These are phyloP conservation scores for Papiliotrema nemorosa DNA, from an alignment of 1,284 basidiomycete genomes.

Conservation along the genomic window DNA sequence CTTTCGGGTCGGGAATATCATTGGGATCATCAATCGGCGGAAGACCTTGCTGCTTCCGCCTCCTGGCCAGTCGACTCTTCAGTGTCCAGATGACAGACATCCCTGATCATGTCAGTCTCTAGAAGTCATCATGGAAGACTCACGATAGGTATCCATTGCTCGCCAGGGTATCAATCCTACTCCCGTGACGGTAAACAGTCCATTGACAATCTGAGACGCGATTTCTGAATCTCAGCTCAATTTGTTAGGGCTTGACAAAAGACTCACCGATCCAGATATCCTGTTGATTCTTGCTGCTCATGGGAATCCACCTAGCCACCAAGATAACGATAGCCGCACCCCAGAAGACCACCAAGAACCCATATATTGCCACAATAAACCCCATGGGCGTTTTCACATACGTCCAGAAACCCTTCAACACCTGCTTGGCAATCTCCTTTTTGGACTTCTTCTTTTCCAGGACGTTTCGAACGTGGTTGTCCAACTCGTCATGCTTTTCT, in stretches of 20 bases:
- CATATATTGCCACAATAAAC: constrained; percentile 69
- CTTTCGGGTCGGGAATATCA: constrained; percentile 70
- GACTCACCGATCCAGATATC: constrained; percentile 43
- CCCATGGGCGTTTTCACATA: constrained; percentile 74
- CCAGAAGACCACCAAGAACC: constrained; percentile 73
- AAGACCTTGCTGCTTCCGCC: constrained; percentile 61
- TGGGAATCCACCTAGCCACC: constrained; percentile 52
- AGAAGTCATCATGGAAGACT: constrained; percentile 27
- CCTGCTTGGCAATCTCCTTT: constrained; percentile 61
- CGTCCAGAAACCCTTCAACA: constrained; percentile 70
- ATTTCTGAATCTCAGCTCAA: constrained; percentile 57
- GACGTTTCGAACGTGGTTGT: constrained; percentile 70
- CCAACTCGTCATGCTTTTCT: constrained; percentile 20
- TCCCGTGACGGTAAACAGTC: constrained; percentile 73
- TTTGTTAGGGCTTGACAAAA: too few species aligned
- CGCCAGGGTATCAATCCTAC: constrained; percentile 65
- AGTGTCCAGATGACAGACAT: constrained; percentile 71
- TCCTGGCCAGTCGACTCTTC: constrained; percentile 58
- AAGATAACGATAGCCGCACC: constrained; percentile 81
- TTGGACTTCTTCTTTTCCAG: constrained; percentile 53
- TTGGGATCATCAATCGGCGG: constrained; percentile 67
- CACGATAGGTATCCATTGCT: constrained; percentile 71
- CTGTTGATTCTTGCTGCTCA: constrained; percentile 31
- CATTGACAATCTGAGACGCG: constrained; percentile 67
- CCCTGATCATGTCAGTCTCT: constrained; percentile 49